Evolutionary conservation across 192 early-diverging fungal genomes (phyloP).

Genomic region (Entrophospora sp.): DNA sequence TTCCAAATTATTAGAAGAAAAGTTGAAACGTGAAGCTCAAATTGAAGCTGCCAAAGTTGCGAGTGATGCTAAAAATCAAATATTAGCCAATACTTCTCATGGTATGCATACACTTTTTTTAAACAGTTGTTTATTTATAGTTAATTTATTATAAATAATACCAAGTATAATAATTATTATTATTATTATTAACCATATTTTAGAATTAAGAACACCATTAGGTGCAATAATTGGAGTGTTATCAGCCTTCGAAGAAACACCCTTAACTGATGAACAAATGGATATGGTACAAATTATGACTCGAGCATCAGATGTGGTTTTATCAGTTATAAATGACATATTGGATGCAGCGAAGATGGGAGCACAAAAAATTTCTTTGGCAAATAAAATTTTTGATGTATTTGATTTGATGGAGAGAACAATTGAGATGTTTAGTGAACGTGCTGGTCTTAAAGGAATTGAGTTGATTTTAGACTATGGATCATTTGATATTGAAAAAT

Average conservation of each 20-base stretch:
- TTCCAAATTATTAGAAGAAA: slow-evolving; percentile 29
- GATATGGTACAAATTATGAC: slow-evolving; percentile 39
- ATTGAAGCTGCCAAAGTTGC: slow-evolving; percentile 35
- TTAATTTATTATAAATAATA: not conserved
- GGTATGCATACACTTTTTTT: slow-evolving; percentile 10
- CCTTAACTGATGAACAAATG: slow-evolving; percentile 28
- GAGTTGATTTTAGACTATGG: slow-evolving; percentile 36
- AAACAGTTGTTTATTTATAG: not conserved
- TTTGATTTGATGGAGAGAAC: slow-evolving; percentile 32
- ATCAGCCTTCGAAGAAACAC: slow-evolving; percentile 31
- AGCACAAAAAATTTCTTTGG: slow-evolving; percentile 32
- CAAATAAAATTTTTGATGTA: slow-evolving; percentile 34
- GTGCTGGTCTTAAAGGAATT: slow-evolving; percentile 26
- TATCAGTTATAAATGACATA: slow-evolving; percentile 33
- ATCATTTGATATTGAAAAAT: slow-evolving; percentile 32
- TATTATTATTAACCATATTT: not conserved
- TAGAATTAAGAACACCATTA: slow-evolving; percentile 25
- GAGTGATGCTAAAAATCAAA: slow-evolving; percentile 33
- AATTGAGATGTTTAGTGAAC: slow-evolving; percentile 32
- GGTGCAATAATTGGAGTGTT: slow-evolving; percentile 36
- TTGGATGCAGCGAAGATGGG: slow-evolving; percentile 33
- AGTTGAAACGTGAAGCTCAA: slow-evolving; percentile 31
- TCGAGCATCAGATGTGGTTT: slow-evolving; percentile 30
- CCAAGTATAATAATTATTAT: no score
- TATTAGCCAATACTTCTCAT: slow-evolving; percentile 34